These are phyloP conservation scores for Thelephora terrestris DNA, from an alignment of 1,284 basidiomycete species.

Conservation along the genomic window DNA sequence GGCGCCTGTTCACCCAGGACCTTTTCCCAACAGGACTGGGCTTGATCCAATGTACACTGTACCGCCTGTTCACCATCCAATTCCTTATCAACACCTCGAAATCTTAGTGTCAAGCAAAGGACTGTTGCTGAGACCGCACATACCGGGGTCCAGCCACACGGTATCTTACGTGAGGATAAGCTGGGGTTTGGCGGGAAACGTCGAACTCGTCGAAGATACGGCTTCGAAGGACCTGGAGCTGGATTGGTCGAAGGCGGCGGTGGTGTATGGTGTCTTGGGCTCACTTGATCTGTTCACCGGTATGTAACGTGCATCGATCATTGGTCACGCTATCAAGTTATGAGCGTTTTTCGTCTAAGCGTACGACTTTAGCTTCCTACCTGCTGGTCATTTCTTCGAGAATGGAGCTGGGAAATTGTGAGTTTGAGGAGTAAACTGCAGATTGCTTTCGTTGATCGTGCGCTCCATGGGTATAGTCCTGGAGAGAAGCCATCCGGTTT, in stretches of 20 bases:
- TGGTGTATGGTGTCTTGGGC: constrained; percentile 67
- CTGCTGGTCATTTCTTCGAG: constrained; percentile 57
- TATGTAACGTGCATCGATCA: constrained; percentile 22
- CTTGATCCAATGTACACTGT: constrained; percentile 54
- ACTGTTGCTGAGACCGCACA: constrained; percentile 50
- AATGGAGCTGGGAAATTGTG: constrained; percentile 50
- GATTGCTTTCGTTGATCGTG: constrained; percentile 6
- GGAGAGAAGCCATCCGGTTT: constrained; percentile 47
- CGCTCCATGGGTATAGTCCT: constrained; percentile 36
- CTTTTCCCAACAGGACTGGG: constrained; percentile 19
- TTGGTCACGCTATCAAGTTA: not conserved
- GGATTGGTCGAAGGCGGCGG: constrained; percentile 44
- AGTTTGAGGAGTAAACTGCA: constrained; percentile 19
- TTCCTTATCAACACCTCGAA: constrained; percentile 57
- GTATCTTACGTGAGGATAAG: constrained; percentile 40
- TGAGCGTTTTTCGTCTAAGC: constrained; percentile 5
- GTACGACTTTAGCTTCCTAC: constrained; percentile 44
- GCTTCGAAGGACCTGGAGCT: not conserved
- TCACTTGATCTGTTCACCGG: constrained; percentile 59
- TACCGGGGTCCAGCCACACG: constrained; percentile 25
- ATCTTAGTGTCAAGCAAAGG: constrained; percentile 49
- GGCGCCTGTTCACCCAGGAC: constrained; percentile 10
- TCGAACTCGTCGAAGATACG: constrained; percentile 41
- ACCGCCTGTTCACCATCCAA: constrained; percentile 61
- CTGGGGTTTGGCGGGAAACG: constrained; percentile 49